Base-by-base conservation (phyloP, 768 basidiomycete genomes). In the Suillus bovinus region DNA sequence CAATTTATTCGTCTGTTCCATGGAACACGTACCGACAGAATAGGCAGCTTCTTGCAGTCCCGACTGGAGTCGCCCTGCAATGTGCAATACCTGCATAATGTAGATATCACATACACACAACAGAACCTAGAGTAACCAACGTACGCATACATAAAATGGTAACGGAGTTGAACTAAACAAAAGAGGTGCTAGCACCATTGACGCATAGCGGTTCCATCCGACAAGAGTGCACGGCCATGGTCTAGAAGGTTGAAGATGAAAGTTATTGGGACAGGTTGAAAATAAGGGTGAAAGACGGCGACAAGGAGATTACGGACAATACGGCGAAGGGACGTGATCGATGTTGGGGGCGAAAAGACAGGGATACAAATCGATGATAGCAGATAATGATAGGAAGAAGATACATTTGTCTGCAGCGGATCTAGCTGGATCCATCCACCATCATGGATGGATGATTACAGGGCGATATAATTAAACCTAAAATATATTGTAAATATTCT, bases 321-420 rank as follows among this genome's bases (percentile, higher is more conserved):
- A 68, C 41, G 70, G 65, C 66, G 64, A 58, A 61, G 42, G 58
- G 63, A 66, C 57, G 57, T 27, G 58, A 60, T 49, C 50, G 13
- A 29, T 36, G 58, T 33, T 27, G 29, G 20, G 29, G 36, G 49
- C 47, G 60, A 33, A 29, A 62, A 54, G 41, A 63, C 63, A 57
- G 58, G 42, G 63, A 62, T 75, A 74, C 73, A 74, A 63, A 57
- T 67, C 64, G 59, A 65, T 63, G 72, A 70, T 61, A 56, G 66
- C 63, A 63, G 74, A 76, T 76, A 74, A 75, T 74, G 60, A 76
- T 72, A 75, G 63, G 62, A 63, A 34, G 52, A 65, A 71, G 71
- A 62, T 74, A 74, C 73, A 74, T 60, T 74, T 72, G 67, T 71
- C 69, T 72, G 74, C 64, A 44, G 58, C 56, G 63, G 58, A 59